Conservation (phyloP, 352 stramenopile genomes). For the Lagenidium sp. region DNA sequence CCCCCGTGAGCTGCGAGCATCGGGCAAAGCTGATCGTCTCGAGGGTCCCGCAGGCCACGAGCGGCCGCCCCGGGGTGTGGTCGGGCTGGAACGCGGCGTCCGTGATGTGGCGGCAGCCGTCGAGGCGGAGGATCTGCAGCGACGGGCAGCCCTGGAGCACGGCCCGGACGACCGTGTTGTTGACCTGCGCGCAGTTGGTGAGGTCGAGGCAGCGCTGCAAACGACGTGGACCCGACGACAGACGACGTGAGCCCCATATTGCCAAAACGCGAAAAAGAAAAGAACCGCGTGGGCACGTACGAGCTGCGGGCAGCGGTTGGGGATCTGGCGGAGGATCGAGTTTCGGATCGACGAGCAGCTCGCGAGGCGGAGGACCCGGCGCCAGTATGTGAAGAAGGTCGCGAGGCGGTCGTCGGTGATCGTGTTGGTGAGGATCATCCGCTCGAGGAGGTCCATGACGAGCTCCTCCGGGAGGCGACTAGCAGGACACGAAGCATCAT, state of each 20-base stretch:
- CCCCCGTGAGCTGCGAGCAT: constrained; percentile 72
- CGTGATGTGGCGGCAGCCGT: constrained; percentile 81
- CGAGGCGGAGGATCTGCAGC: constrained; percentile 72
- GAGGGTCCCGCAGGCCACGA: constrained; percentile 67
- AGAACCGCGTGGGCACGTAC: constrained; percentile 25
- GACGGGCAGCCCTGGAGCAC: constrained; percentile 70
- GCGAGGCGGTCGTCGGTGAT: constrained; percentile 78
- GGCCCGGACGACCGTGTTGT: constrained; percentile 74
- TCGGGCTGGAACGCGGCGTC: constrained; percentile 83
- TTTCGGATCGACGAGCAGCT: constrained; percentile 77
- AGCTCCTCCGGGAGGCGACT: constrained; percentile 78
- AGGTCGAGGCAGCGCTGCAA: constrained; percentile 76
- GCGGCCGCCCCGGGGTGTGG: constrained; percentile 54
- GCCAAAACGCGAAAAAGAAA: too few relatives aligned
- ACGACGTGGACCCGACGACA: too few relatives aligned
- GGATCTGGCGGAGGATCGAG: constrained; percentile 82
- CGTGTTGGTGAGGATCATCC: constrained; percentile 62
- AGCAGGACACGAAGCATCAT: not conserved
- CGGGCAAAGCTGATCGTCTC: constrained; percentile 71
- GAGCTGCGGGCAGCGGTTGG: constrained; percentile 70
- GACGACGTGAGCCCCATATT: too few relatives aligned
- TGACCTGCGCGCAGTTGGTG: constrained; percentile 81
- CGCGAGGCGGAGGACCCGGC: constrained; percentile 58
- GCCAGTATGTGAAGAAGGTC: constrained; percentile 73
- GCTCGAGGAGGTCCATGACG: constrained; percentile 56